Percentiles rank a stretch among this genome's conserved stretches.
Conservation (phyloP, 2,329 filamentous ascomycete species). For the Grosmannia serpens region DNA sequence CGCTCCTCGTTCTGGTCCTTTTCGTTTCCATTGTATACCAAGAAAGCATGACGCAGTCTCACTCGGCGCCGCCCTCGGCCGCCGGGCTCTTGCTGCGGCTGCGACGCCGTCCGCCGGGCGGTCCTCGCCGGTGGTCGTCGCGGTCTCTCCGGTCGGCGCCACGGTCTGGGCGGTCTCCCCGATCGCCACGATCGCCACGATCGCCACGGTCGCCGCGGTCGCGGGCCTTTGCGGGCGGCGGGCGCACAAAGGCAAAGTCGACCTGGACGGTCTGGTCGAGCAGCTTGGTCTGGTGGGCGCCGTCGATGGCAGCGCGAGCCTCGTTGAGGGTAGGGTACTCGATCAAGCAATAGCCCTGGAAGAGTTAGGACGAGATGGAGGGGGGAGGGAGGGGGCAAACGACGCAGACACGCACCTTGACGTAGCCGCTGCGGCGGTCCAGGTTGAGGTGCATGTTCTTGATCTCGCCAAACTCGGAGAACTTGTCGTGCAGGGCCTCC, state of each 20-base stretch:
- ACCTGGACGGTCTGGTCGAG: slow-evolving; percentile 72
- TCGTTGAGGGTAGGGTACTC: slow-evolving; percentile 72
- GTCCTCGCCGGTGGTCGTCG: slow-evolving; percentile 5
- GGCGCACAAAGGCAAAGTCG: slow-evolving; percentile 77
- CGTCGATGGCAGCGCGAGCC: slow-evolving; percentile 70
- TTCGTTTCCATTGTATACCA: no score
- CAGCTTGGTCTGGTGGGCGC: slow-evolving; percentile 64
- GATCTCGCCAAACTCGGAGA: slow-evolving; percentile 75
- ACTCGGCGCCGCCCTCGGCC: slow-evolving; percentile 16
- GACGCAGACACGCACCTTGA: slow-evolving; percentile 51
- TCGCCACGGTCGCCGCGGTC: slow-evolving; percentile 1
- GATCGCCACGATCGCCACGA: slow-evolving; percentile 17
- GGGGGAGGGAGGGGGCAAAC: neutral
- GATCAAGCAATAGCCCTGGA: slow-evolving; percentile 74
- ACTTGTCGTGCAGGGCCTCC: slow-evolving; percentile 70
- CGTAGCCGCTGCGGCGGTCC: slow-evolving; percentile 72
- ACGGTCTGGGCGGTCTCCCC: neutral
- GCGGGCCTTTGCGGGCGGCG: slow-evolving; percentile 49
- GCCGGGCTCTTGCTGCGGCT: slow-evolving; percentile 37
- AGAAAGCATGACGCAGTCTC: neutral
- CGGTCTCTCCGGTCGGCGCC: neutral
- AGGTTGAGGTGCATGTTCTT: slow-evolving; percentile 80
- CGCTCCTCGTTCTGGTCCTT: neutral
- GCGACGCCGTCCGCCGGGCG: slow-evolving; percentile 24
- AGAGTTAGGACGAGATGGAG: neutral